Evolutionary conservation across 805 yeast species (phyloP), one percentile per base, ranked within the genome.

Genomic region (Yamadazyma ubonensis): DNA sequence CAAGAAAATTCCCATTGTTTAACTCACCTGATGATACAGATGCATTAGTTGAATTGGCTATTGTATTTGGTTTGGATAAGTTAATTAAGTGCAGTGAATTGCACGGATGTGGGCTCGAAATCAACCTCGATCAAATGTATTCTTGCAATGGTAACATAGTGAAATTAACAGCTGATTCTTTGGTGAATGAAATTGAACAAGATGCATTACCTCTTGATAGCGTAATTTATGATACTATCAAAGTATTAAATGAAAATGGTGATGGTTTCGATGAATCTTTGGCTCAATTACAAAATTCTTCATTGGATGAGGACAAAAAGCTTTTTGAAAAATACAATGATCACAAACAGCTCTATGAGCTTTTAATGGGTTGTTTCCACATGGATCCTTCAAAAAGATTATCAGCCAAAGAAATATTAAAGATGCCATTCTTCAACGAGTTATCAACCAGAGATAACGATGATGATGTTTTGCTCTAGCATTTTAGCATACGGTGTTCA

Each of bases 21-120:
- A 88, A 88, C 56, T 89, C 97, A 2, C 81, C 86, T 5, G 98
- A 91, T 61, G 99, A 93, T 57, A 79, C 81, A 2, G 98, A 93
- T 53, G 96, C 98, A 0, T 59, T 91, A 36, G 75, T 90, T 23
- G 99, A 93, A 58, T 68, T 91, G 25, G 80, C 96, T 0, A 68
- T 82, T 2, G 71, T 93, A 2, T 90, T 86, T 63, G 99, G 99
- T 2, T 59, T 75, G 35, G 76, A 75, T 8, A 78, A 76, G 48
- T 73, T 93, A 76, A 78, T 79, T 46, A 77, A 79, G 46, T 81
- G 89, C 52, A 95, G 97, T 5, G 75, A 77, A 42, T 59, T 87
- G 28, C 99, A 93, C 65, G 98, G 98, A 0, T 73, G 90, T 38
- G 93, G 89, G 0, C 76, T 91, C 37, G 96, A 89, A 42, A 71